Evolutionary conservation across 306 rosid species (phyloP), one percentile per base, ranked within the genome.

Genomic region (Trichosanthes truncata): DNA sequence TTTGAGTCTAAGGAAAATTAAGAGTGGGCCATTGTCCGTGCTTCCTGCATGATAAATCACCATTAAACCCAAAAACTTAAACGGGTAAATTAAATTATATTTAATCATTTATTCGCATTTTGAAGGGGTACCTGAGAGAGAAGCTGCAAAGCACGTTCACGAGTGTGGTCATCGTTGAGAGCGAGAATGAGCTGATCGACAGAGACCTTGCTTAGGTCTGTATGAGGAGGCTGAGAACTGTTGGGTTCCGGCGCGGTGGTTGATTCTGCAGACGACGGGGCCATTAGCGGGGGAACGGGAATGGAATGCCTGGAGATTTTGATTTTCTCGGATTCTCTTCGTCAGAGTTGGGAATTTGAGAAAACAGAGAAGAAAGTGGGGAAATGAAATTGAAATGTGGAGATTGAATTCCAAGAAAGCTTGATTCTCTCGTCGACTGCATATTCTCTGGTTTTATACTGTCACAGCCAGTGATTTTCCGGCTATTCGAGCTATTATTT

Each of bases 81-180:
- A 3, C 3, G 20, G n/a, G 26, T 13, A 14, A 3, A 29, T 26
- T 26, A 29, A n/a, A 7, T 4, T 62, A 15, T 31, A 15, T 31
- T 33, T 4, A 31, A 62, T 29, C n/a, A 14, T 33, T 31, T 31
- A 6, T 2, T 1, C 12, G 11, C 23, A 31, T 26, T 29, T 60
- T 14, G 20, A 14, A 11, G 12, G 67, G 9, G 31, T 17, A 78
- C 88, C 86, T 85, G 79, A 55, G 72, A 61, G 6, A 85, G 86
- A 43, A 49, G 74, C 2, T 62, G 21, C 8, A 85, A 71, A 52
- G 88, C 88, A 14, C 21, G 9, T 48, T 85, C 84, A 43, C 84
- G 85, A 59, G 84, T 71, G 5, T 11, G 78, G 7, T 1, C 33
- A 56, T 82, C 74, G 43, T 45, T 18, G 21, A 85, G 86, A 23